Percentiles rank a stretch among this genome's conserved stretches.
Conservation (phyloP, 2,329 filamentous ascomycete species). For the Cercospora sesami region DNA sequence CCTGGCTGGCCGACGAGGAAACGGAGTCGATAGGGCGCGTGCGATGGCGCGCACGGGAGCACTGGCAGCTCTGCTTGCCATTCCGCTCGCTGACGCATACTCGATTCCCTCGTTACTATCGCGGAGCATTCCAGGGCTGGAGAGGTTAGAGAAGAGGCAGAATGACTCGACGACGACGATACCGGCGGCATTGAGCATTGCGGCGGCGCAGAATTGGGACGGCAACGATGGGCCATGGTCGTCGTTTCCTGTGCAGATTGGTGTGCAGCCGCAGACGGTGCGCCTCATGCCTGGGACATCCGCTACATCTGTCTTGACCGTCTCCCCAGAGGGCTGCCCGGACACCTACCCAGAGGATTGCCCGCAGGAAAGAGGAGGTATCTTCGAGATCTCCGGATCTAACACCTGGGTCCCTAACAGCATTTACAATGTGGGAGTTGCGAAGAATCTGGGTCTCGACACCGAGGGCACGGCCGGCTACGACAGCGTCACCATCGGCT, state of each 20-base stretch:
- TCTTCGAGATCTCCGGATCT: constrained; percentile 57
- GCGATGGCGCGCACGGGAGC: background rate
- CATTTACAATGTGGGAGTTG: constrained; percentile 61
- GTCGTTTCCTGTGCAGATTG: constrained; percentile 42
- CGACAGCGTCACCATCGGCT: constrained; percentile 40
- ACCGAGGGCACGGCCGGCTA: constrained; percentile 36
- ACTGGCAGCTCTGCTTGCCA: constrained; percentile 11
- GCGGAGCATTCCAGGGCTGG: constrained; percentile 7
- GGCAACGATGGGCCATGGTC: constrained; percentile 41
- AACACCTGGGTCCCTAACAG: constrained; percentile 62
- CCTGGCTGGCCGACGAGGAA: background rate
- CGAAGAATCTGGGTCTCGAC: constrained; percentile 53
- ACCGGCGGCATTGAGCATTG: constrained; percentile 38
- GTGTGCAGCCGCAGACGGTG: constrained; percentile 37
- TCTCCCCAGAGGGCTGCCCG: constrained; percentile 36
- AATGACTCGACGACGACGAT: constrained; percentile 25
- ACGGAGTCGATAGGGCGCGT: background rate
- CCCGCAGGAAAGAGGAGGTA: constrained; percentile 33
- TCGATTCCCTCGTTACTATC: constrained; percentile 10
- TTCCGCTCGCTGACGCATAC: constrained; percentile 11
- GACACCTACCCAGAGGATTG: constrained; percentile 34
- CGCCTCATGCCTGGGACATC: constrained; percentile 39
- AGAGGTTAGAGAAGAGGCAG: constrained; percentile 1
- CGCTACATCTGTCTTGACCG: constrained; percentile 34
- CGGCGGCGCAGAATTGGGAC: constrained; percentile 43